phyloP scores from a whole-genome alignment of 1,139 yeast genomes.

The Scheffersomyces quercinus region DNA sequence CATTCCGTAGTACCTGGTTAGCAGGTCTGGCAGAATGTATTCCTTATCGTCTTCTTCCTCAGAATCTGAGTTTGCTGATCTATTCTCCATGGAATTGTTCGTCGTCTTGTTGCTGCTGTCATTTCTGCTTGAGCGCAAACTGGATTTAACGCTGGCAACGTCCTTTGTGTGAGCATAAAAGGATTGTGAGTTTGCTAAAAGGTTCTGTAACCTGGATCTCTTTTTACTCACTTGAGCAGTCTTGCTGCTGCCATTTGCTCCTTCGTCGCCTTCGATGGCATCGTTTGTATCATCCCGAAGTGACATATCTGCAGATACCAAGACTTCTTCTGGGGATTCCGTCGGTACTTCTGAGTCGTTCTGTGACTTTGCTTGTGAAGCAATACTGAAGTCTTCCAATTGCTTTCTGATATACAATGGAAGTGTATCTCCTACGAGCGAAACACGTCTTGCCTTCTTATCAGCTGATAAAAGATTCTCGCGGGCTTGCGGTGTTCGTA shows the following conservation, averaged over 20 bases:
- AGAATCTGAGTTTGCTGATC: slow-evolving; percentile 12
- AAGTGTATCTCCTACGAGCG: slow-evolving; percentile 41
- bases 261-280: background rate
- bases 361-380: no score
- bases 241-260: slow-evolving; percentile 1
- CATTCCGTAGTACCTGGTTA: slow-evolving; percentile 31
- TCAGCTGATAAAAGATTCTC: background rate
- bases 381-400: slow-evolving; percentile 11
- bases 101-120: slow-evolving; percentile 10
- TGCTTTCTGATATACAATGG: slow-evolving; percentile 42
- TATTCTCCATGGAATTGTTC: slow-evolving; percentile 10
- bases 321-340: background rate
- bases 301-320: background rate
- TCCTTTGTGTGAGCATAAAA: slow-evolving; percentile 32
- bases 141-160: slow-evolving; percentile 12
- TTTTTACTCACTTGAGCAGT: background rate
- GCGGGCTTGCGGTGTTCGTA: no score
- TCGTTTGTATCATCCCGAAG: background rate
- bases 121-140: slow-evolving; percentile 6
- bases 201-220: slow-evolving; percentile 32
- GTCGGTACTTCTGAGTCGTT: background rate
- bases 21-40: slow-evolving; percentile 46
- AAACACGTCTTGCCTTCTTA: slow-evolving; percentile 24
- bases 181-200: slow-evolving; percentile 40
- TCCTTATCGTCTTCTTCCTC: slow-evolving; percentile 36